A percentile compares a stretch with the other conserved stretches of the same genome.
Evolutionary conservation across 208 protist genomes (phyloP).

Genomic region (Leishmania guyanensis): DNA sequence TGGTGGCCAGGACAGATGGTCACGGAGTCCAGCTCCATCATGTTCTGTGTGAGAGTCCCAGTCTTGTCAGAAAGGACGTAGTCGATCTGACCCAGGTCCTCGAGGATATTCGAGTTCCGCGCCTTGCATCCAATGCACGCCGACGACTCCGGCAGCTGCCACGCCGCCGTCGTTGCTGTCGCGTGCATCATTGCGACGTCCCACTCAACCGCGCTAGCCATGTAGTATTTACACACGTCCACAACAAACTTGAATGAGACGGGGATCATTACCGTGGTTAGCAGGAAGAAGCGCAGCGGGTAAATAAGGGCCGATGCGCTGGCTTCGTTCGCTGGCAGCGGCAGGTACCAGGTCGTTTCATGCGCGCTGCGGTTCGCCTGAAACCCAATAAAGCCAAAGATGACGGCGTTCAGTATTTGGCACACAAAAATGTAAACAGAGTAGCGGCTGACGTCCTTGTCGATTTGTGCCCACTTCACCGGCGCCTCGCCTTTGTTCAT

Average conservation of each 20-base stretch:
- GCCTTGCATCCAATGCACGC: constrained; percentile 50
- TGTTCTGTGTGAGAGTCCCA: constrained; percentile 95
- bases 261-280: constrained; percentile 97
- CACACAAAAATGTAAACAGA: constrained; percentile 89
- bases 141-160: not conserved
- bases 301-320: constrained; percentile 74
- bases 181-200: constrained; percentile 89
- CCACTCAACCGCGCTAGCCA: constrained; percentile 91
- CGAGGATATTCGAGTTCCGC: constrained; percentile 90
- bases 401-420: constrained; percentile 77
- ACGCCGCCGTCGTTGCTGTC: constrained; percentile 1
- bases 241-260: constrained; percentile 96
- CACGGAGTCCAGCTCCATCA: constrained; percentile 89
- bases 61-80: constrained; percentile 96
- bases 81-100: constrained; percentile 95
- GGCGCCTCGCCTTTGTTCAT: constrained; percentile 89
- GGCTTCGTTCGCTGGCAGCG: constrained; percentile 34
- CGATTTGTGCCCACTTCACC: constrained; percentile 94
- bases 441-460: constrained; percentile 85
- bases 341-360: constrained; percentile 73
- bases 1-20: constrained; percentile 37
- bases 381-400: constrained; percentile 87
- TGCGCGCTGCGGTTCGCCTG: constrained; percentile 47
- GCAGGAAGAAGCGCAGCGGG: constrained; percentile 92
- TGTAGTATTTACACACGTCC: constrained; percentile 95